Base-by-base conservation (phyloP, 2,329 filamentous ascomycete genomes). In the Penicillium sp. region DNA sequence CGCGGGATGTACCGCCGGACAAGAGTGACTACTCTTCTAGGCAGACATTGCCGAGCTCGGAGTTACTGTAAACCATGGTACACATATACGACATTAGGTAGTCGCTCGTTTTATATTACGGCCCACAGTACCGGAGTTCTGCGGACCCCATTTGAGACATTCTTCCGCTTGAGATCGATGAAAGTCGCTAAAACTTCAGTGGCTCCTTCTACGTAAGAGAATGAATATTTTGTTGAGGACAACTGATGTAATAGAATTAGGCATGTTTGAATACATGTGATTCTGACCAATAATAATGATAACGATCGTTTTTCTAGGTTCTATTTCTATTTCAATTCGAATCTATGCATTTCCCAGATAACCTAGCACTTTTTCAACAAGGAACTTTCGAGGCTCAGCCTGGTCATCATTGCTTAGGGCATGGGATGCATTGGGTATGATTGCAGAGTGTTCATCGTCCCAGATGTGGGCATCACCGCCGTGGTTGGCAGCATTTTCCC, bases 361-460 rank as follows among this genome's bases (percentile, higher is more conserved):
- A 7, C 60, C 59, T 51, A 67, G 45, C 3, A 69, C 67, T 52
- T 56, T 67, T 34, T 59, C 60, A 23, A 64, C 61, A 2, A 69
- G 57, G 18, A 57, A 58, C 39, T 53, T 46, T 21, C 67, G 49
- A 6, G 67, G 64, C 53, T 65, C 60, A 5, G 63, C 67, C 42
- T 69, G 67, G 36, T 69, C 66, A 52, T 69, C 67, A 47, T 71
- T 70, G 43, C 68, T 71, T 55, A 71, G 51, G 2, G 68, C 68
- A 54, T 71, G 68, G 10, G 68, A 71, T 15, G 68, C 68, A 51
- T 62, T 61, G 0, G 77, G 75, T 30, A 82, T 75, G 23, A 80
- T 60, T 4, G 72, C 78, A 54, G 76, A 80, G 23, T 72, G 66
- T 46, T 74, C 68, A 3, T 68, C 55, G 63, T 81, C 76, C 79